phyloP scores from a whole-genome alignment of 768 basidiomycete species.

The Fomitopsis pulvina region DNA sequence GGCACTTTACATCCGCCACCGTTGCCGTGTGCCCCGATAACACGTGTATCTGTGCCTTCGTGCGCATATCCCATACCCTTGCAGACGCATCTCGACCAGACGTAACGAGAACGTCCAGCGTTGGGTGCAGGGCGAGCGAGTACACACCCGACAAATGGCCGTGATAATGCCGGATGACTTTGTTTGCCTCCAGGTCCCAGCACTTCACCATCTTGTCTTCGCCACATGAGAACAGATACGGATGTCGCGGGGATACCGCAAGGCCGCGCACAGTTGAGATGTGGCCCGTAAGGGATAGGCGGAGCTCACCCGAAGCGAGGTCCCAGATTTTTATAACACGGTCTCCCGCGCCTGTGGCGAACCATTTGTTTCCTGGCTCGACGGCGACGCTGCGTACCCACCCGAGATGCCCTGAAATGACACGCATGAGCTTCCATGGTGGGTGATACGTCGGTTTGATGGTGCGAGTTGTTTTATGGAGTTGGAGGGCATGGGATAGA shows the following conservation, averaged over 20 bases:
- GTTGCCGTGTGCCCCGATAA: conserved; percentile 92
- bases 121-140: conserved; percentile 86
- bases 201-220: conserved; percentile 99
- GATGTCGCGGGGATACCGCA: conserved; percentile 88
- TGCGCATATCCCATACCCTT: conserved; percentile 99
- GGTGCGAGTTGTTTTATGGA: conserved; percentile 90
- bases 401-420: conserved; percentile 96
- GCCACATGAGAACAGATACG: conserved; percentile 94
- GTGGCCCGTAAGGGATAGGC: conserved; percentile 94
- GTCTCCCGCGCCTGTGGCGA: conserved; percentile 96
- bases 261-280: conserved; percentile 95
- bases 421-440: conserved; percentile 92
- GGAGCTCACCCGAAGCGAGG: conserved; percentile 93
- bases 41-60: conserved; percentile 92
- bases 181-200: conserved; percentile 98
- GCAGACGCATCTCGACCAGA: conserved; percentile 95
- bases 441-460: conserved; percentile 96
- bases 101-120: conserved; percentile 92
- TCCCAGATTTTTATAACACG: conserved; percentile 99
- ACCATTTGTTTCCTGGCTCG: conserved; percentile 98
- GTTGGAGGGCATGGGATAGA: conserved; percentile 83
- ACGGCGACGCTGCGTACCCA: conserved; percentile 97
- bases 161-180: conserved; percentile 98
- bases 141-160: conserved; percentile 99
- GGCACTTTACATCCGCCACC: conserved; percentile 92